Base-by-base conservation (phyloP, 176 grass and related monocot genomes). In the Avena insularis region DNA sequence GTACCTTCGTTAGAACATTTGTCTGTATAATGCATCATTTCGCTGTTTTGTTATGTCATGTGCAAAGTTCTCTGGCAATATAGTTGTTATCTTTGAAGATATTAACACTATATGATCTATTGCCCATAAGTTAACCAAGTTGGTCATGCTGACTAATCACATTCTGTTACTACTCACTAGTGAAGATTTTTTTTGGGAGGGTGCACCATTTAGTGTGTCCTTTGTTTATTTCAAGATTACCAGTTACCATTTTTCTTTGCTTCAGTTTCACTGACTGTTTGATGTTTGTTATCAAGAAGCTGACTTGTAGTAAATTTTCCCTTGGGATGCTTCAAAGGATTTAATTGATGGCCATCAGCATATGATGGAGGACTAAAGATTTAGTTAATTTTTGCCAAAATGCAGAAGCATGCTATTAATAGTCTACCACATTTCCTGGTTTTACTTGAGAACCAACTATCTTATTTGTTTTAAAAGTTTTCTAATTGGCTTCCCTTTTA, bases 1-100 rank as follows among this genome's bases (percentile, higher is more conserved):
- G 88, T 90, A 83, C 74, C 50, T 88, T 78, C 68, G 21, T 80
- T 7, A 57, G 7, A 59, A 55, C 72, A 73, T 47, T 64, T 68
- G 60, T 82, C 16, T 55, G 13, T 78, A 14, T 66, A 43, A 40
- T 75, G 38, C 69, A 6, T 40, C 6, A 33, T 14, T 48, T 83
- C 20, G 19, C 11, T 60, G 10, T 84, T 80, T 90, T 75, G 4
- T 88, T 31, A 62, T 58, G 31, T 9, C 19, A 2, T 58, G 23
- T 56, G 36, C 55, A 75, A 76, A 61, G 68, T 86, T 82, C 15
- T 46, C n/a, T 77, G 31, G 56, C n/a, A 48, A 86, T 47, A 64
- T 47, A 45, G 31, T 61, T 29, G 17, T 46, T 9, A n/a, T 0
- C 13, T 65, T 66, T 27, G 19, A 73, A 36, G 46, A 36, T 54